phyloP scores from a whole-genome alignment of 1,284 basidiomycete species.

The Rhodotorula sp. region DNA sequence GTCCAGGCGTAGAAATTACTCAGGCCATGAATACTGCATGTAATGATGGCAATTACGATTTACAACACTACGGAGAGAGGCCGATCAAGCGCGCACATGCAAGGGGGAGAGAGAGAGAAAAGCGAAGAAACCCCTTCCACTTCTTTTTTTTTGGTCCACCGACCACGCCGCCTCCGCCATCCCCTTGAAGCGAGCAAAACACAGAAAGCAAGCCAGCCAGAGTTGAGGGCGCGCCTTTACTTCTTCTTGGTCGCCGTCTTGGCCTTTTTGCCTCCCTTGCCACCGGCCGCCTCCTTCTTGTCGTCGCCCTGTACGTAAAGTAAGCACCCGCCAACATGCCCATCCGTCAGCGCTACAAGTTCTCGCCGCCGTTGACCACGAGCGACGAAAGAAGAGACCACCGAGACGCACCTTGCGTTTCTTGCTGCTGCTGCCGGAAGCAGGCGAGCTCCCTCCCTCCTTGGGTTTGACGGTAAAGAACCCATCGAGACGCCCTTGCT shows the following conservation, averaged over 20 bases:
- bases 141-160: background rate
- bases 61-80: background rate
- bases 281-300: constrained; percentile 19
- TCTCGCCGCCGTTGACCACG: background rate
- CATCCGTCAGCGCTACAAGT: background rate
- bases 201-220: background rate
- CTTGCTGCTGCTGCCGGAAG: background rate
- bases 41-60: background rate
- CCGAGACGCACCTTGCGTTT: constrained; percentile 28
- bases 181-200: background rate
- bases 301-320: constrained; percentile 15
- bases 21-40: too few relatives aligned
- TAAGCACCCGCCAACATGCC: too few relatives aligned
- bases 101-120: background rate
- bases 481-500: constrained; percentile 92
- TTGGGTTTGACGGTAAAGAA: constrained; percentile 64
- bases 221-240: background rate
- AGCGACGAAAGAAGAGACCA: too few relatives aligned
- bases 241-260: constrained; percentile 32
- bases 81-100: too few relatives aligned
- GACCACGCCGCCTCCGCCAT: too few relatives aligned
- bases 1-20: too few relatives aligned
- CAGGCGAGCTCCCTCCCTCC: constrained; percentile 3
- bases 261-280: constrained; percentile 28
- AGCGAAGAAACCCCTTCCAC: background rate